Percentiles rank a stretch among this genome's conserved stretches.
phyloP scores from a whole-genome alignment of 352 stramenopile species.

The Phytophthora idaei region DNA sequence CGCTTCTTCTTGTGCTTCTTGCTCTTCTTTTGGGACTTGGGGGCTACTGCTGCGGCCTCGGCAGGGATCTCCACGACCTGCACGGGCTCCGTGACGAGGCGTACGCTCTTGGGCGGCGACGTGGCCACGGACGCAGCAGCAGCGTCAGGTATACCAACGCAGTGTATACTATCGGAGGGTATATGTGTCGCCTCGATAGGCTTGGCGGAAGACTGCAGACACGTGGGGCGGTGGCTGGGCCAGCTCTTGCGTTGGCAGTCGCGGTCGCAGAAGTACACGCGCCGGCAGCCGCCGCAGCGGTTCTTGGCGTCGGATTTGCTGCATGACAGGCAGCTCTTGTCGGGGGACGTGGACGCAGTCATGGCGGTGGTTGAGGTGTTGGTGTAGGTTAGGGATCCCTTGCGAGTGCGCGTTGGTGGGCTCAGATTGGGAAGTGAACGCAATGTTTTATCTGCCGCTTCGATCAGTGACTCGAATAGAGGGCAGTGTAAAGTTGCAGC shows the following conservation, averaged over 20 bases:
- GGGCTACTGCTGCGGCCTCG: slow-evolving; percentile 23
- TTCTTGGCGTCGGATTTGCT: slow-evolving; percentile 55
- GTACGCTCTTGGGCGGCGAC: slow-evolving; percentile 48
- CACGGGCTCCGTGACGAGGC: slow-evolving; percentile 47
- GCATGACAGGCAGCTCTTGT: slow-evolving; percentile 54
- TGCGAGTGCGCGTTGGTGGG: slow-evolving; percentile 4
- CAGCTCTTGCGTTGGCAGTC: slow-evolving; percentile 76
- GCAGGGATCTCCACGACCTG: slow-evolving; percentile 46
- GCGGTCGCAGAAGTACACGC: slow-evolving; percentile 80
- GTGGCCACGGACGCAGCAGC: slow-evolving; percentile 18
- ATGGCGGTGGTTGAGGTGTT: slow-evolving; percentile 1
- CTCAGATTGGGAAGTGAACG: slow-evolving; percentile 35
- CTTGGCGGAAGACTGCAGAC: slow-evolving; percentile 17
- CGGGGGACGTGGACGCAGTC: slow-evolving; percentile 1
- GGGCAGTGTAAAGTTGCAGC: neutral
- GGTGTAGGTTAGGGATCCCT: neutral
- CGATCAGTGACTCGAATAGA: slow-evolving; percentile 20
- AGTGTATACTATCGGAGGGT: slow-evolving; percentile 25
- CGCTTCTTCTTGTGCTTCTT: slow-evolving; percentile 81
- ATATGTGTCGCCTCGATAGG: slow-evolving; percentile 13
- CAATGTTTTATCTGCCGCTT: slow-evolving; percentile 11
- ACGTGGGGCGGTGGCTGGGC: slow-evolving; percentile 57
- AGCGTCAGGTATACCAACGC: slow-evolving; percentile 32
- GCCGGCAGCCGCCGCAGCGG: slow-evolving; percentile 72
- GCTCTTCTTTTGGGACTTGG: slow-evolving; percentile 61